phyloP scores from a whole-genome alignment of 169 alveolate genomes.

The Perkinsus chesapeaki region DNA sequence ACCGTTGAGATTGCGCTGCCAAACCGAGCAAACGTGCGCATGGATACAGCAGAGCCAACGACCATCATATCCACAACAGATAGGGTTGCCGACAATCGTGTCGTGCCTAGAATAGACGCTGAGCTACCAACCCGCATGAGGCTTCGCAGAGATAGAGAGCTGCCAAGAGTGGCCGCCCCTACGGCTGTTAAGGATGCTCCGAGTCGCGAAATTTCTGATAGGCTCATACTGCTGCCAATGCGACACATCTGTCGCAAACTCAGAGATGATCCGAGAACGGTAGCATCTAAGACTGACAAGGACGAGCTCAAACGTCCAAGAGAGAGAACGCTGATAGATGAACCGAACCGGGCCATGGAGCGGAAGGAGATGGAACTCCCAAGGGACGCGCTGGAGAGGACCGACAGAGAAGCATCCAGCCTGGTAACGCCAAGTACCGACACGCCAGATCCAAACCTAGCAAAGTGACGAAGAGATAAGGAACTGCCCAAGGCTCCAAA shows the following conservation, averaged over 20 bases:
- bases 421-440: not conserved
- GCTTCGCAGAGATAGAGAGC: not conserved
- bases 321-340: not conserved
- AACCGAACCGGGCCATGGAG: not conserved
- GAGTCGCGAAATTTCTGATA: not conserved
- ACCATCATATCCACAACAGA: not conserved
- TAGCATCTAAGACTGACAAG: not conserved
- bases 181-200: not conserved
- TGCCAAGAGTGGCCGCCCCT: not conserved
- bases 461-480: not conserved
- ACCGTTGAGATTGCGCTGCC: constrained; percentile 2
- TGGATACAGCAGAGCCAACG: not conserved
- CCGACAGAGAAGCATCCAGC: not conserved
- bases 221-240: not conserved
- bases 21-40: not conserved
- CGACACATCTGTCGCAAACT: not conserved
- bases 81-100: not conserved
- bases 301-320: not conserved
- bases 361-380: not conserved
- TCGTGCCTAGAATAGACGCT: not conserved
- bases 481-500: not conserved
- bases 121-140: not conserved
- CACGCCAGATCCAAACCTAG: not conserved
- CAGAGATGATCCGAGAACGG: not conserved
- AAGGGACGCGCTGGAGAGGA: not conserved